Conservation (phyloP, 139 green algal species). For the Closterium sp. region DNA sequence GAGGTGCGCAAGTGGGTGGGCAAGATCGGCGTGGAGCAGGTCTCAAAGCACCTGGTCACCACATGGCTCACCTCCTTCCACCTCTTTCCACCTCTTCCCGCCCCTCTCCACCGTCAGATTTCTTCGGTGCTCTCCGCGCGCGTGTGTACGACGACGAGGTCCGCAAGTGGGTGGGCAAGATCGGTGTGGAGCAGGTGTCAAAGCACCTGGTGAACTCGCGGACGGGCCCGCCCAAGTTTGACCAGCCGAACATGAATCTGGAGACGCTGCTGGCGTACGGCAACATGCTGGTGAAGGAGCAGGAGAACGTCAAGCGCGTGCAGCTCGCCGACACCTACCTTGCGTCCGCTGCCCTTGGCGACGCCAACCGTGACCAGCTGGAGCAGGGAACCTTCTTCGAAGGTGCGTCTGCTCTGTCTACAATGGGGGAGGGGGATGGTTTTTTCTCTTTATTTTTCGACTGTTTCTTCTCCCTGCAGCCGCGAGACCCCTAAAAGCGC, state of each 20-base stretch:
- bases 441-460: too few species aligned
- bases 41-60: neutral
- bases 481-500: too few species aligned
- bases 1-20: neutral
- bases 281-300: constrained; percentile 85
- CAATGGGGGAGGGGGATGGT: too few species aligned
- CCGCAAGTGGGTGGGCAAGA: constrained; percentile 73
- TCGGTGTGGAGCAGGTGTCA: constrained; percentile 87
- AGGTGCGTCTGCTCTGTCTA: neutral
- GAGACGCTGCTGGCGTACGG: constrained; percentile 86
- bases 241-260: constrained; percentile 83
- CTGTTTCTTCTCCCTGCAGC: too few species aligned
- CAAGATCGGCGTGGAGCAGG: neutral
- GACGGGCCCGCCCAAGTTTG: constrained; percentile 70
- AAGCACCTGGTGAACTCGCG: constrained; percentile 86
- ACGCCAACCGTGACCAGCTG: constrained; percentile 34
- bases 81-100: neutral
- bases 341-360: constrained; percentile 71
- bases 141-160: constrained; percentile 93
- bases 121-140: constrained; percentile 94
- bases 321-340: constrained; percentile 97
- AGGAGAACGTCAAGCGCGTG: constrained; percentile 98
- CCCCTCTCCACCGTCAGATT: constrained; percentile 65
- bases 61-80: neutral
- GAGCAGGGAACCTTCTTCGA: constrained; percentile 30